phyloP scores from a whole-genome alignment of 2,329 filamentous ascomycete species.

The Cercospora beticola region DNA sequence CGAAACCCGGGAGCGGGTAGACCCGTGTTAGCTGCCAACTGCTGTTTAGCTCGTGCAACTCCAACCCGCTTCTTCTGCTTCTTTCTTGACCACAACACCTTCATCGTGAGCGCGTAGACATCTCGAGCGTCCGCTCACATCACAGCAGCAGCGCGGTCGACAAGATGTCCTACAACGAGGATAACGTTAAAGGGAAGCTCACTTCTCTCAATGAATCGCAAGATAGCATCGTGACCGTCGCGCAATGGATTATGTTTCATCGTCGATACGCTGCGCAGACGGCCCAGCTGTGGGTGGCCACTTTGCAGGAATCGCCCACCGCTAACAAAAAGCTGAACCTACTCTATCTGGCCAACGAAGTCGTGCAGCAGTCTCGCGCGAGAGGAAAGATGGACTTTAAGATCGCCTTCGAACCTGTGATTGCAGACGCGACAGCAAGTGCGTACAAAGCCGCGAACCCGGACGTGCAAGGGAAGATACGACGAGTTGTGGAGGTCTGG shows the following conservation, averaged over 20 bases:
- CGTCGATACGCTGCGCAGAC: slow-evolving; percentile 90
- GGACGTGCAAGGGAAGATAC: slow-evolving; percentile 84
- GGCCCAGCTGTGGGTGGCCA: slow-evolving; percentile 86
- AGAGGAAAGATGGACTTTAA: slow-evolving; percentile 91
- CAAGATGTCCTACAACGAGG: slow-evolving; percentile 89
- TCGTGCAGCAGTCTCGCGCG: slow-evolving; percentile 92
- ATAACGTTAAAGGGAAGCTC: slow-evolving; percentile 91
- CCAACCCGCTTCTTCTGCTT: slow-evolving; percentile 4
- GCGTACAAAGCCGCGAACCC: slow-evolving; percentile 86
- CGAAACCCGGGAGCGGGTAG: neutral
- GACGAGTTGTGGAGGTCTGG: slow-evolving; percentile 93
- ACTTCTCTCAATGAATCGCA: slow-evolving; percentile 95
- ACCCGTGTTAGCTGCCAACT: neutral
- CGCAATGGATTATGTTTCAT: slow-evolving; percentile 99
- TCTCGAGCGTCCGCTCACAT: neutral
- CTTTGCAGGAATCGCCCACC: slow-evolving; percentile 77
- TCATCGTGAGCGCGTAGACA: neutral
- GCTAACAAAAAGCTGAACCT: slow-evolving; percentile 83
- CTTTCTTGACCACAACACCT: neutral
- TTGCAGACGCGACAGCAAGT: slow-evolving; percentile 84
- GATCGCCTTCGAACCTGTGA: slow-evolving; percentile 83
- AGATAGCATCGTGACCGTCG: slow-evolving; percentile 92
- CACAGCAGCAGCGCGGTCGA: neutral
- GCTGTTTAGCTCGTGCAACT: slow-evolving; percentile 2
- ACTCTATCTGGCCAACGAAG: slow-evolving; percentile 95